A percentile compares a stretch with the other conserved stretches of the same genome.
phyloP scores from a whole-genome alignment of 192 early-diverging fungal genomes.

The Chytriomyces confervae region DNA sequence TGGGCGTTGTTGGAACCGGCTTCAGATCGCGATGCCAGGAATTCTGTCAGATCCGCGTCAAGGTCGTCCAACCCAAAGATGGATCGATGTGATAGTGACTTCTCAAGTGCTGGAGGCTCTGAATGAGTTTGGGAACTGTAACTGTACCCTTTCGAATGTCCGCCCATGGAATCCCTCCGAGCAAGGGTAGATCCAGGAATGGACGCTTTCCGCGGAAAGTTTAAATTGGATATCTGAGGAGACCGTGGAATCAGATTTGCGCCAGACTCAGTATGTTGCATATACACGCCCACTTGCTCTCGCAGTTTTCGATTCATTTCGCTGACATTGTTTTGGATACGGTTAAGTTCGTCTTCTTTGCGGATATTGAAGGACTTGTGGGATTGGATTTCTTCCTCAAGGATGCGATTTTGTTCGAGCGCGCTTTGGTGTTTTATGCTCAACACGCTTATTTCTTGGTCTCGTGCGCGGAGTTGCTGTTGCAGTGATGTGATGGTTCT shows the following conservation, averaged over 20 bases:
- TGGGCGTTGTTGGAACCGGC: neutral
- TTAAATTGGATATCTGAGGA: neutral
- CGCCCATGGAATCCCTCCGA: neutral
- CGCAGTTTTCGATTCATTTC: slow-evolving; percentile 38
- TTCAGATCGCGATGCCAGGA: slow-evolving; percentile 1
- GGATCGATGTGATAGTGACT: slow-evolving; percentile 17
- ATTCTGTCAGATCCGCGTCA: slow-evolving; percentile 26
- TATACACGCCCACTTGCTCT: slow-evolving; percentile 29
- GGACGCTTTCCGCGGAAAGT: neutral
- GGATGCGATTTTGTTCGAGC: slow-evolving; percentile 42
- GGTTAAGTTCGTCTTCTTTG: slow-evolving; percentile 43
- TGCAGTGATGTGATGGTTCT: slow-evolving; percentile 48
- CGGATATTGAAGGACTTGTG: slow-evolving; percentile 33
- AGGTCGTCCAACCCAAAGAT: slow-evolving; percentile 32
- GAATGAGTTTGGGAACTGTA: no score
- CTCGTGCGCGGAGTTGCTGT: slow-evolving; percentile 44
- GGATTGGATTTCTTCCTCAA: slow-evolving; percentile 47
- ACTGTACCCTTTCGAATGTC: neutral
- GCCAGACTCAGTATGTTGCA: slow-evolving; percentile 15
- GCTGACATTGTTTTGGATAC: slow-evolving; percentile 42
- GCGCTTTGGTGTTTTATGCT: slow-evolving; percentile 42
- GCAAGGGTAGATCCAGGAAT: neutral
- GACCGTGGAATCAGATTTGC: slow-evolving; percentile 4
- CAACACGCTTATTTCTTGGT: slow-evolving; percentile 46
- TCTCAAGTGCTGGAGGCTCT: neutral